Evolutionary conservation across 2,329 filamentous ascomycete genomes (phyloP), one percentile per base, ranked within the genome.

Genomic region (Pestalotiopsis sp.): DNA sequence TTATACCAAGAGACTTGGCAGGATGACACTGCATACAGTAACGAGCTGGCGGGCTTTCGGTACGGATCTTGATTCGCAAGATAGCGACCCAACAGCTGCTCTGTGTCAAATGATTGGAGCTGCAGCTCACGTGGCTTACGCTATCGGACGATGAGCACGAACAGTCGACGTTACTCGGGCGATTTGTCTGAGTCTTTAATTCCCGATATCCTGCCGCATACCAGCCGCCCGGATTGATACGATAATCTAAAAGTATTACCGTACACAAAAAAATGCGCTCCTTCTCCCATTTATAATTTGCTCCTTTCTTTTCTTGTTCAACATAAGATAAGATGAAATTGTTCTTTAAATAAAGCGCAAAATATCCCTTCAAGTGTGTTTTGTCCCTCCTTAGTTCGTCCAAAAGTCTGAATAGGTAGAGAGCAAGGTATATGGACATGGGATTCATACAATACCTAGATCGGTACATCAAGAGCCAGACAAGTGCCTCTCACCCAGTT

Each of bases 1-100:
- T 14, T 7, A 49, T 64, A 52, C 61, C 61, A 64, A 64, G 61
- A 52, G 14, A 31, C 61, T 64, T 64, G 61, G 61, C 61, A 25
- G 39, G 11, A 41, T 36, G 38, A 64, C 61, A 49, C 61, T 64
- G 61, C 61, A 64, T 64, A 38, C n/a, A 49, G 20, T 49, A 31
- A 64, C 36, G 38, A 38, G 20, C 36, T 49, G 61, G 23, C 6
- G 13, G 61, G n/a, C 59, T 39, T 39, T 13, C 59, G 38, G 27
- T 39, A 12, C n/a, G 36, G 27, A 7, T 39, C 25, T 12, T 64
- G 61, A 64, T 64, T 64, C 61, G 61, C 38, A 62, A 45, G 61
- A 49, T 49, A 38, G 20, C 39, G 31, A 49, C 14, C 20, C 17
- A n/a, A 49, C 14, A 23, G 39, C n/a, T 9, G 13, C 38, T 36